Evolutionary conservation across 768 basidiomycete species (phyloP).

Genomic region (Strobilomyces echinocephalus): DNA sequence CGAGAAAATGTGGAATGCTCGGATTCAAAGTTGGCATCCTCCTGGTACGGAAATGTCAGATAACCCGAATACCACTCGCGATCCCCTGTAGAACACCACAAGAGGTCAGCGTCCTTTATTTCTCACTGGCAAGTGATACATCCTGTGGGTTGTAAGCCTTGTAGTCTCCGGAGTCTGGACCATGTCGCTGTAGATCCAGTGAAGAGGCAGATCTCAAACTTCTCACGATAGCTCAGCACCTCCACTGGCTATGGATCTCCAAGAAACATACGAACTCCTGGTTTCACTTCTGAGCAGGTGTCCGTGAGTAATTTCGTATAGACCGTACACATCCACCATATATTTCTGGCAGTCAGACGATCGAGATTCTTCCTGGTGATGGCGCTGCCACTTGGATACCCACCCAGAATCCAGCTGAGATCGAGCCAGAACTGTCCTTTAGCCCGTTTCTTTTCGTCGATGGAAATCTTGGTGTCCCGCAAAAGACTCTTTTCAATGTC

Average conservation of each 20-base stretch:
- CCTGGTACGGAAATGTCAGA: neutral
- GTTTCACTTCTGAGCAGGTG: constrained; percentile 18
- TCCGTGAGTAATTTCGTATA: constrained; percentile 22
- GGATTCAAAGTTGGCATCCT: constrained; percentile 13
- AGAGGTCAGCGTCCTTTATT: neutral
- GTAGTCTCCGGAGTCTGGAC: too few species aligned
- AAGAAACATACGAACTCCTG: constrained; percentile 20
- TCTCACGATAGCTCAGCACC: neutral
- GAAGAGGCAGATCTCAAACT: neutral
- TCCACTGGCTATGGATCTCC: neutral
- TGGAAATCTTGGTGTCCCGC: constrained; percentile 60
- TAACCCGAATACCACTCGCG: neutral
- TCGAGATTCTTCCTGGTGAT: constrained; percentile 63
- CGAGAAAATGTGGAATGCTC: neutral
- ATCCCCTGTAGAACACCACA: neutral
- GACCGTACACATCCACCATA: neutral
- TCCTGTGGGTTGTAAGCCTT: too few species aligned
- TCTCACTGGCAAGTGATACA: too few species aligned
- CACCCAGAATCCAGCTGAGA: neutral
- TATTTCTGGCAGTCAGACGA: constrained; percentile 32
- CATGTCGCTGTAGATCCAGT: too few species aligned
- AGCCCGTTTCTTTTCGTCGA: constrained; percentile 55
- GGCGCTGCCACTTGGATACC: constrained; percentile 40
- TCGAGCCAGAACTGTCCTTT: constrained; percentile 15
- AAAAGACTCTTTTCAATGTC: constrained; percentile 48